These are phyloP conservation scores for Capsicum rhomboideum DNA, from an alignment of 257 asterid species.

Conservation along the genomic window DNA sequence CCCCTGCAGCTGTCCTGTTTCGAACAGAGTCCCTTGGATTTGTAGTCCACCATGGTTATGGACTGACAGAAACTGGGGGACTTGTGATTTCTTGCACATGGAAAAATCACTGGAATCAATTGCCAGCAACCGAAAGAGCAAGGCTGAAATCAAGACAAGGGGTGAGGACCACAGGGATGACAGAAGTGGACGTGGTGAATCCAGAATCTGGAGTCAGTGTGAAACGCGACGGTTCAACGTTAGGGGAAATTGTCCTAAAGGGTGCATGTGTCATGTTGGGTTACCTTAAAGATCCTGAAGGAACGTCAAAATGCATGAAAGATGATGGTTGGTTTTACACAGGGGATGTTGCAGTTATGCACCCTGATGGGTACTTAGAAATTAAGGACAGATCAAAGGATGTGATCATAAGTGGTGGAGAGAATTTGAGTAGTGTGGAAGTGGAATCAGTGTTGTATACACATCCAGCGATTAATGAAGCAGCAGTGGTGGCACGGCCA, in stretches of 20 bases:
- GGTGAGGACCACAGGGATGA: slow-evolving; percentile 46
- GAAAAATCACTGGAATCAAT: slow-evolving; percentile 53
- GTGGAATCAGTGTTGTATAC: slow-evolving; percentile 58
- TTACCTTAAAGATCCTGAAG: slow-evolving; percentile 50
- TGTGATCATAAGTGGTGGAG: slow-evolving; percentile 75
- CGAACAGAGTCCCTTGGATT: slow-evolving; percentile 63
- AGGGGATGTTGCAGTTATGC: slow-evolving; percentile 81
- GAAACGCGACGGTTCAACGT: slow-evolving; percentile 33
- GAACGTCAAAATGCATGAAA: slow-evolving; percentile 41
- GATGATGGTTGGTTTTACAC: slow-evolving; percentile 66
- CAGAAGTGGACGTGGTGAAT: slow-evolving; percentile 43
- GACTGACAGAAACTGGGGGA: slow-evolving; percentile 79
- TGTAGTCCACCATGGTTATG: slow-evolving; percentile 60
- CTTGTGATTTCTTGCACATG: slow-evolving; percentile 47
- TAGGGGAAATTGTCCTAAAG: slow-evolving; percentile 54
- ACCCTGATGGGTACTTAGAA: slow-evolving; percentile 66
- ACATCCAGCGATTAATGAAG: slow-evolving; percentile 78
- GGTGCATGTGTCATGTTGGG: slow-evolving; percentile 63
- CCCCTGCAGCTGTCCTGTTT: slow-evolving; percentile 52
- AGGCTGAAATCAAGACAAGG: slow-evolving; percentile 69
- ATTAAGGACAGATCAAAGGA: slow-evolving; percentile 79
- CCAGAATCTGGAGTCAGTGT: slow-evolving; percentile 42
- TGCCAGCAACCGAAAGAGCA: slow-evolving; percentile 57
- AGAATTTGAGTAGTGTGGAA: slow-evolving; percentile 81
- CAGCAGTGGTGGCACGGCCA: slow-evolving; percentile 80